Percentiles rank a stretch among this genome's conserved stretches.
Evolutionary conservation across 352 stramenopile genomes (phyloP).

Genomic region (Phytophthora hibernalis): DNA sequence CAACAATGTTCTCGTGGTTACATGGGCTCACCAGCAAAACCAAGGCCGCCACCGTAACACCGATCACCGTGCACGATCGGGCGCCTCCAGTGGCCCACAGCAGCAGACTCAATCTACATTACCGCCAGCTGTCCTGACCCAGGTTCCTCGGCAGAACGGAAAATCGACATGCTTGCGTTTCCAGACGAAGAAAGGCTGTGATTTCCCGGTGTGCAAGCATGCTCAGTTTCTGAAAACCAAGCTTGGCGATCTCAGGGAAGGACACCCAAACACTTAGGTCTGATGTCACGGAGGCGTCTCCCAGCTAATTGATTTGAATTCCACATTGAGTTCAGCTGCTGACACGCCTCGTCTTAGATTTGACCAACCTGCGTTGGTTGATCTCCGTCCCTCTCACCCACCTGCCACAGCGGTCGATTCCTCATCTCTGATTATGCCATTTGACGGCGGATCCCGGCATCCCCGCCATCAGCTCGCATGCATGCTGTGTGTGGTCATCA

Average conservation of each 20-base stretch:
- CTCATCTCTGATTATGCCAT: not conserved
- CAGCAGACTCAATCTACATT: too few species aligned
- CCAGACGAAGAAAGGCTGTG: not conserved
- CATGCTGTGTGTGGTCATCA: not conserved
- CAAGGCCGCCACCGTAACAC: too few species aligned
- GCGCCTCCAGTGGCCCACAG: too few species aligned
- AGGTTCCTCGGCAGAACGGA: too few species aligned
- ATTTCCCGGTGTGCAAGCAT: slow-evolving; percentile 6
- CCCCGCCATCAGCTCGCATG: not conserved
- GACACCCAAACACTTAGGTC: not conserved
- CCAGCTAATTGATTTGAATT: not conserved
- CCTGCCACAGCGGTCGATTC: too few species aligned
- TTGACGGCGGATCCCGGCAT: not conserved
- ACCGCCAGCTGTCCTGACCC: too few species aligned
- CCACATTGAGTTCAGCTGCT: not conserved
- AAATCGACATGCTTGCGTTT: slow-evolving; percentile 2
- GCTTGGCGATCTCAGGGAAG: not conserved
- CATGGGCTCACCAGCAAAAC: too few species aligned
- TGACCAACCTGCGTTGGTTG: too few species aligned
- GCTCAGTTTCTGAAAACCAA: not conserved
- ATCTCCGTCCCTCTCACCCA: too few species aligned
- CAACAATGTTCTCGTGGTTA: too few species aligned
- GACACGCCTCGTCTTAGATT: not conserved
- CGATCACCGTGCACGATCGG: too few species aligned
- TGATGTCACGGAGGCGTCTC: not conserved